These are phyloP conservation scores for Fusarium sp. DNA, from an alignment of 2,329 filamentous ascomycete genomes.

Conservation along the genomic window DNA sequence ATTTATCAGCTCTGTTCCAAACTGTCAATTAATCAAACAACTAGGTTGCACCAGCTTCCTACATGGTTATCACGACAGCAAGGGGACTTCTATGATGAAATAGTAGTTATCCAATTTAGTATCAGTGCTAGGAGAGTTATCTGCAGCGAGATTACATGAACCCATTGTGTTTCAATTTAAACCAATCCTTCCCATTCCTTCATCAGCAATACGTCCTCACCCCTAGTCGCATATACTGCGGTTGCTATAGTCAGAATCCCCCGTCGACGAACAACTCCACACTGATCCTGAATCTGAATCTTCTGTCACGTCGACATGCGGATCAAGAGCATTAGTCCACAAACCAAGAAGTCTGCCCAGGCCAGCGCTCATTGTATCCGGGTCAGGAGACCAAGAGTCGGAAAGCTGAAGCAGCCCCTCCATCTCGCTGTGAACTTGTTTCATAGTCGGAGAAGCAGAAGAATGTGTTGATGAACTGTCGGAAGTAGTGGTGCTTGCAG, in stretches of 20 bases:
- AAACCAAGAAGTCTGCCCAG: background rate
- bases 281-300: background rate
- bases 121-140: background rate
- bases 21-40: fast-evolving
- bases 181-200: fast-evolving
- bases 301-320: fast-evolving
- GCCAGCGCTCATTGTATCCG: background rate
- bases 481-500: background rate
- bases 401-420: background rate
- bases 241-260: background rate
- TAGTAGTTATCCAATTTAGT: background rate
- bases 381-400: background rate
- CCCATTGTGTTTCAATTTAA: background rate
- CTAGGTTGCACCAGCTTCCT: background rate
- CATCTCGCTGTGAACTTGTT: fast-evolving
- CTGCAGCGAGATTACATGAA: fast-evolving
- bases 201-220: fast-evolving
- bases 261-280: background rate
- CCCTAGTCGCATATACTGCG: background rate
- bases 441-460: background rate
- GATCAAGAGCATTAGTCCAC: background rate
- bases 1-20: background rate
- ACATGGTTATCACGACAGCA: background rate
- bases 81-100: background rate
- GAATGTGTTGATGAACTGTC: fast-evolving